phyloP scores from a whole-genome alignment of 208 protist genomes.

The Angomonas ambiguus region DNA sequence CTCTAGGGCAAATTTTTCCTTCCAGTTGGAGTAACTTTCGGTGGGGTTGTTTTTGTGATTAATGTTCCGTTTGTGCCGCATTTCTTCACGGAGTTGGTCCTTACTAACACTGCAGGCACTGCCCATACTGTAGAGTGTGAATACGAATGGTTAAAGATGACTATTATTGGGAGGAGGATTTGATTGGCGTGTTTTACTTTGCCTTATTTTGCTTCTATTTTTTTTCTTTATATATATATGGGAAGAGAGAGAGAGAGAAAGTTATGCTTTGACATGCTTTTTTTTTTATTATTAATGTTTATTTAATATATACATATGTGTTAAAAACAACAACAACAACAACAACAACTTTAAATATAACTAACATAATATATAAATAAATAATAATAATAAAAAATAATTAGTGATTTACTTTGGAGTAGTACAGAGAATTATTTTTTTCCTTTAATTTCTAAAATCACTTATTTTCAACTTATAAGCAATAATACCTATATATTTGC shows the following conservation, averaged over 20 bases:
- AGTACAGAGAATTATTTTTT: neutral
- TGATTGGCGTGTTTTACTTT: no score
- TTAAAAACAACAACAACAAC: no score
- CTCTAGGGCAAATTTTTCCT: constrained; percentile 37
- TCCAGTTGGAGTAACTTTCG: constrained; percentile 28
- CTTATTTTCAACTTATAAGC: neutral
- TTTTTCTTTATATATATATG: neutral
- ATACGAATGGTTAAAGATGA: neutral
- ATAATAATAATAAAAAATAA: no score
- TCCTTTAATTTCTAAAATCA: neutral
- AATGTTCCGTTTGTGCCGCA: constrained; percentile 15
- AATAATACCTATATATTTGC: no score
- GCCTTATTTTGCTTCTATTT: constrained; percentile 3
- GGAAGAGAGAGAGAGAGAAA: constrained; percentile 7
- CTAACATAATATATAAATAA: no score
- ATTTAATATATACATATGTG: no score
- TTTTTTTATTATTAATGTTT: no score
- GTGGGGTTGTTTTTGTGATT: constrained; percentile 42
- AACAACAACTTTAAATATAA: no score
- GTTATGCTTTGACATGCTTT: neutral
- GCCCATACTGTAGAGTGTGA: neutral
- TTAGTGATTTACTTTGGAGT: no score
- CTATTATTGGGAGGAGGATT: neutral
- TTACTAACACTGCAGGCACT: neutral
- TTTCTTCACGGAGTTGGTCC: neutral